A percentile compares a stretch with the other conserved stretches of the same genome.
Conservation (phyloP, 2,329 filamentous ascomycete species). For the Ascochyta lentis region DNA sequence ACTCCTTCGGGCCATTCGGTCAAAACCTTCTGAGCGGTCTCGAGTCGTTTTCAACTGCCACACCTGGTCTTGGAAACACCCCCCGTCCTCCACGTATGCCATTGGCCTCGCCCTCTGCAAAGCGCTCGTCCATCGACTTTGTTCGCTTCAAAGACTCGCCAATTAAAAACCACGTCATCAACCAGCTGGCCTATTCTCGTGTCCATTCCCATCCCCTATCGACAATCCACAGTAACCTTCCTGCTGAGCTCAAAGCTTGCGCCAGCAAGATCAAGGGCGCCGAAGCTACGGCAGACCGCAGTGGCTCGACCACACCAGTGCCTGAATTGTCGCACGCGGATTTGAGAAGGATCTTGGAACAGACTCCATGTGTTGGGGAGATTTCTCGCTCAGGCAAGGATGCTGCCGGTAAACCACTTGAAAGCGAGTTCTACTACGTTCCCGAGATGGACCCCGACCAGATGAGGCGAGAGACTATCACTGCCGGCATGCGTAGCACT, state of each 20-base stretch:
- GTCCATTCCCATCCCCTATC: slow-evolving; percentile 91
- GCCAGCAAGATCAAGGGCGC: slow-evolving; percentile 30
- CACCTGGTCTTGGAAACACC: slow-evolving; percentile 57
- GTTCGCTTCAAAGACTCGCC: slow-evolving; percentile 49
- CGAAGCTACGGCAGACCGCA: slow-evolving; percentile 25
- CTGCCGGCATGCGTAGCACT: slow-evolving; percentile 85
- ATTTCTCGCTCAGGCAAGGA: slow-evolving; percentile 93
- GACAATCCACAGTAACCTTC: slow-evolving; percentile 86
- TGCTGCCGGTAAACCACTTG: slow-evolving; percentile 87
- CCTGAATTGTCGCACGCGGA: slow-evolving; percentile 50
- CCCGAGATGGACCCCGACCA: slow-evolving; percentile 84
- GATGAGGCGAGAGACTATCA: slow-evolving; percentile 79
- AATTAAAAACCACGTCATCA: slow-evolving; percentile 86
- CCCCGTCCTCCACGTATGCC: slow-evolving; percentile 35
- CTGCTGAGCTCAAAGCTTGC: slow-evolving; percentile 59
- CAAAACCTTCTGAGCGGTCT: slow-evolving; percentile 83
- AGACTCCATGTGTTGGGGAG: slow-evolving; percentile 80
- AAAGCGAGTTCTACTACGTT: slow-evolving; percentile 97
- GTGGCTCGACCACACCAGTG: slow-evolving; percentile 28
- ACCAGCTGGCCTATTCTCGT: slow-evolving; percentile 93
- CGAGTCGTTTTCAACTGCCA: slow-evolving; percentile 73
- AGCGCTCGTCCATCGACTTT: slow-evolving; percentile 33
- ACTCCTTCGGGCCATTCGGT: slow-evolving; percentile 90
- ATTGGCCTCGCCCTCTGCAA: slow-evolving; percentile 41
- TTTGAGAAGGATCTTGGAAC: slow-evolving; percentile 75